A percentile compares a stretch with the other conserved stretches of the same genome.
Evolutionary conservation across 176 grass and related monocot genomes (phyloP).

Genomic region (Hsuehochloa calcarea): DNA sequence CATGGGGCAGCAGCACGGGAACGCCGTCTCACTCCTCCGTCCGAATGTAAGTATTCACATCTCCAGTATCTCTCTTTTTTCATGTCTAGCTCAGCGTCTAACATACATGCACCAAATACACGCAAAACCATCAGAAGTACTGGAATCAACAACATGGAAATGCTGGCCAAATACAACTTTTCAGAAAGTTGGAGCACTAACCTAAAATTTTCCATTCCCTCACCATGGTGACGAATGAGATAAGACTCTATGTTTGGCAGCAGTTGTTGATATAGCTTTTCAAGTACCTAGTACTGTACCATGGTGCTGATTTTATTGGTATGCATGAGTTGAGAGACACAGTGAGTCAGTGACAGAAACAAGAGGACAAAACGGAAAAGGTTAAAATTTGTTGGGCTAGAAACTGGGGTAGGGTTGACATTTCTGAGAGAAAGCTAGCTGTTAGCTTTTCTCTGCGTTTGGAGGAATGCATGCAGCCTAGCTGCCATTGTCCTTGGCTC

Average conservation of each 20-base stretch:
- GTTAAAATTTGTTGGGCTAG: constrained; percentile 31
- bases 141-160: no score
- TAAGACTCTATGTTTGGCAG: neutral
- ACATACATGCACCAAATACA: neutral
- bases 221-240: neutral
- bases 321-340: constrained; percentile 15
- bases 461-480: constrained; percentile 27
- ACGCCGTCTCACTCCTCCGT: constrained; percentile 81
- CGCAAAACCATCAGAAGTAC: neutral
- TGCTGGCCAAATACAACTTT: neutral
- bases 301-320: constrained; percentile 5
- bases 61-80: neutral
- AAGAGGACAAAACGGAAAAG: constrained; percentile 43
- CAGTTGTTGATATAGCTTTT: neutral
- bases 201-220: neutral
- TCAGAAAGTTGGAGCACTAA: neutral
- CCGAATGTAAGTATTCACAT: constrained; percentile 54
- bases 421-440: constrained; percentile 27
- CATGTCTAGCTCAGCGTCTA: neutral
- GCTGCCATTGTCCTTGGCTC: constrained; percentile 34
- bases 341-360: constrained; percentile 14
- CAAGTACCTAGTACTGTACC: constrained; percentile 32
- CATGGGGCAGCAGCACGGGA: constrained; percentile 84
- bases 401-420: constrained; percentile 42
- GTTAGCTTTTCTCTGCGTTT: constrained; percentile 30